Percentiles rank a stretch among this genome's conserved stretches.
Conservation (phyloP, 2,329 filamentous ascomycete species). For the Alternaria sp. region DNA sequence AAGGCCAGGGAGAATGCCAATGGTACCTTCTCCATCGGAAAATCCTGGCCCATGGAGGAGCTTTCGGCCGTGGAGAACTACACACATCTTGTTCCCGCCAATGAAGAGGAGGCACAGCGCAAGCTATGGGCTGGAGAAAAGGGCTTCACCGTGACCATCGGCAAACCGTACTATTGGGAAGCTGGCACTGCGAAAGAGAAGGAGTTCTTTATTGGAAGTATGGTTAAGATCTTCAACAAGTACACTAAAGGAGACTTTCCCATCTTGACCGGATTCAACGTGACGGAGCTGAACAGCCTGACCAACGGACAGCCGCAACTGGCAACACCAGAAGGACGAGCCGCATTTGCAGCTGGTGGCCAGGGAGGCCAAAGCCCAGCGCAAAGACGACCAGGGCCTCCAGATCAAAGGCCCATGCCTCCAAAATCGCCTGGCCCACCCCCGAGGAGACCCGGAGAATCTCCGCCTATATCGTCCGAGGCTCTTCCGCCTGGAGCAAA, state of each 20-base stretch:
- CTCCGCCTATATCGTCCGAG: constrained; percentile 18
- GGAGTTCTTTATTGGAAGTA: constrained; percentile 95
- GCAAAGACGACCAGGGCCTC: constrained; percentile 23
- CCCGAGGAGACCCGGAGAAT: constrained; percentile 31
- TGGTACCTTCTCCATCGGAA: constrained; percentile 94
- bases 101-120: constrained; percentile 66
- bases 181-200: constrained; percentile 94
- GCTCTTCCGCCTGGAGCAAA: constrained; percentile 21
- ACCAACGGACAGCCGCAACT: constrained; percentile 60
- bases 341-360: constrained; percentile 19
- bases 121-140: constrained; percentile 81
- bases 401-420: constrained; percentile 29
- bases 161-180: constrained; percentile 97
- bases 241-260: constrained; percentile 79
- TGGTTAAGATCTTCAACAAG: constrained; percentile 96
- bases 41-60: constrained; percentile 97
- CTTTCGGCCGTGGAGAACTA: constrained; percentile 84
- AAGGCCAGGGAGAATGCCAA: constrained; percentile 96
- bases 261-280: constrained; percentile 82
- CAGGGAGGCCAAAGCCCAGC: constrained; percentile 20
- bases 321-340: constrained; percentile 40
- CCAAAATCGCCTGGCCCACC: constrained; percentile 35
- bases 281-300: constrained; percentile 78
- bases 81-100: constrained; percentile 67
- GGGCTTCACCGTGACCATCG: constrained; percentile 87